phyloP scores from a whole-genome alignment of 352 stramenopile species.

The Phytophthora cactorum region DNA sequence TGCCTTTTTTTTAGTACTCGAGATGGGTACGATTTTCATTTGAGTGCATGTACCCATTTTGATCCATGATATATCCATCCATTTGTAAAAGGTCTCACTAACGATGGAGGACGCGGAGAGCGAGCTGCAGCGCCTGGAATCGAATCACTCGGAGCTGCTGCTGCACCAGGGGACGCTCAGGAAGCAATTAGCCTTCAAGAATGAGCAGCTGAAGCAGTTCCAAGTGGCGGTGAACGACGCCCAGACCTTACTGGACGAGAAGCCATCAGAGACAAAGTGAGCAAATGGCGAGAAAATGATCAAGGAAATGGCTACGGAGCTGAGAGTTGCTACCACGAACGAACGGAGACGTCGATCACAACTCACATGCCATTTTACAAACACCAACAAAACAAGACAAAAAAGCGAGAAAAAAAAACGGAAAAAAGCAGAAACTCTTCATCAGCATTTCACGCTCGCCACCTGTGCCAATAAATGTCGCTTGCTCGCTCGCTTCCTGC shows the following conservation, averaged over 20 bases:
- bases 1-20: background rate
- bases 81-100: background rate
- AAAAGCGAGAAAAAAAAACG: constrained; percentile 3
- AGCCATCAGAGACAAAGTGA: constrained; percentile 2
- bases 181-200: constrained; percentile 49
- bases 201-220: constrained; percentile 52
- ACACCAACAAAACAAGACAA: constrained; percentile 9
- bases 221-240: constrained; percentile 45
- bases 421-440: constrained; percentile 34
- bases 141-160: constrained; percentile 66
- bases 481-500: constrained; percentile 21
- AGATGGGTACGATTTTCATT: background rate
- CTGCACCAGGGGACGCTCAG: constrained; percentile 64
- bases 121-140: constrained; percentile 61
- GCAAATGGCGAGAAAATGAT: background rate
- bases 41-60: background rate
- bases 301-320: background rate
- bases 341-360: constrained; percentile 15
- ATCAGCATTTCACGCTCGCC: constrained; percentile 37
- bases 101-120: constrained; percentile 18
- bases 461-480: constrained; percentile 39
- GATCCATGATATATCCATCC: background rate
- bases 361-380: constrained; percentile 38
- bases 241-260: constrained; percentile 13
- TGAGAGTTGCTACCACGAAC: no score